These are phyloP conservation scores for Penicillium antarcticum DNA, from an alignment of 495 filamentous ascomycete species.

Conservation along the genomic window DNA sequence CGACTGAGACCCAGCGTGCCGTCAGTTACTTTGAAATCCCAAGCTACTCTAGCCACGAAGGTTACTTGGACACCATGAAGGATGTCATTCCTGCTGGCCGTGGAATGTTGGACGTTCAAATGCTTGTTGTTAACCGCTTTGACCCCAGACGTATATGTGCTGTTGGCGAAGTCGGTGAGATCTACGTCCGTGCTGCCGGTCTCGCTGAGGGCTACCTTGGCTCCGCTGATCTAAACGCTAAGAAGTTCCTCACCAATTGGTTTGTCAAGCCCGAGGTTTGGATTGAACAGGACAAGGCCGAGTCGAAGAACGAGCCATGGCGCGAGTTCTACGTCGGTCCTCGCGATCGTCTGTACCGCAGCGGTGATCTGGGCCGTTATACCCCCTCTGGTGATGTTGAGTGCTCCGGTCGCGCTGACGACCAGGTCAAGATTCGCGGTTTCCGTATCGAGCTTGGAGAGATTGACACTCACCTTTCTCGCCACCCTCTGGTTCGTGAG, in stretches of 20 bases:
- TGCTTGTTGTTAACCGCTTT: conserved; percentile 83
- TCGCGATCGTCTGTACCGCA: conserved; percentile 81
- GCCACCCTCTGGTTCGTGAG: conserved; percentile 77
- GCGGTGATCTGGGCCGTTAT: conserved; percentile 77
- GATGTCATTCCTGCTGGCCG: conserved; percentile 83
- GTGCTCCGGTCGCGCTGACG: conserved; percentile 75
- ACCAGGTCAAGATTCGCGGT: conserved; percentile 93
- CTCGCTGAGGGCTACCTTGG: conserved; percentile 86
- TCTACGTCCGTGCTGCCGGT: conserved; percentile 84
- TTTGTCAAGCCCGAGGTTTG: conserved; percentile 76
- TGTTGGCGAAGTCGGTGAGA: conserved; percentile 81
- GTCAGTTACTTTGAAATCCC: conserved; percentile 88
- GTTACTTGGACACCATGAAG: conserved; percentile 65
- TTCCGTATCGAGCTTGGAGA: conserved; percentile 95
- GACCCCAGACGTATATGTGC: conserved; percentile 69
- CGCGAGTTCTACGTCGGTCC: conserved; percentile 76
- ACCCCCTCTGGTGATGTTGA: conserved; percentile 70
- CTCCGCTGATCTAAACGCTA: conserved; percentile 61
- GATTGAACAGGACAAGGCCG: conserved; percentile 59
- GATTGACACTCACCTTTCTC: conserved; percentile 80
- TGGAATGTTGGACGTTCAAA: conserved; percentile 91
- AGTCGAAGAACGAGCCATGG: conserved; percentile 57
- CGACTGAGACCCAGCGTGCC: conserved; percentile 83
- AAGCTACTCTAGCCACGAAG: conserved; percentile 60
- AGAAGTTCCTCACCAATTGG: conserved; percentile 88